Percentiles rank a stretch among this genome's conserved stretches.
These are phyloP conservation scores for Zea mays DNA, from an alignment of 176 grass and related monocot species.

Conservation along the genomic window DNA sequence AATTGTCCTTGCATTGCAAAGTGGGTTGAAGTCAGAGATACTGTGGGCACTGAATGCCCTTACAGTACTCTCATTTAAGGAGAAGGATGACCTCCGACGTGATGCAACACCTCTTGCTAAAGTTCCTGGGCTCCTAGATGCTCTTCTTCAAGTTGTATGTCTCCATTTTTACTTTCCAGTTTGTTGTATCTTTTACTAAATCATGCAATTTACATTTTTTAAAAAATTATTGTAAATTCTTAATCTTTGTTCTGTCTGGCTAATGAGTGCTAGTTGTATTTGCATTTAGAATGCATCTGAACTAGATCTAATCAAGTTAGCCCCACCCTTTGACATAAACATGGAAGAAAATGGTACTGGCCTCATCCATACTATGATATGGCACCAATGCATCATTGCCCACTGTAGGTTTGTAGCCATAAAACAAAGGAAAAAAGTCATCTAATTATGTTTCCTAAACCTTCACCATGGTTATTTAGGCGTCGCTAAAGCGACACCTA, in stretches of 20 bases:
- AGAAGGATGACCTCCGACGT: too few species aligned
- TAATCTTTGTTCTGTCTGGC: constrained; percentile 17
- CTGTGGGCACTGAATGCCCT: constrained; percentile 93
- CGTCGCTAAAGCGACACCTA: too few species aligned
- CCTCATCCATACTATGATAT: constrained; percentile 3
- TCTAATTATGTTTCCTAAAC: not conserved
- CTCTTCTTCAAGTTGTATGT: constrained; percentile 98
- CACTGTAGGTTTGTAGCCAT: not conserved
- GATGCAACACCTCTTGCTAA: constrained; percentile 86
- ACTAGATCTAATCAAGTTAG: constrained; percentile 8
- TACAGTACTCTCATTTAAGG: constrained; percentile 88
- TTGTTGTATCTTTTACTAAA: constrained; percentile 28
- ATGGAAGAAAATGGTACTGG: constrained; percentile 17
- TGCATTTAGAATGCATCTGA: constrained; percentile 1
- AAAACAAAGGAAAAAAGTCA: not conserved
- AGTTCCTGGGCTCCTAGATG: constrained; percentile 89
- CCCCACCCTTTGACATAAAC: not conserved
- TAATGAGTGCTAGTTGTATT: constrained; percentile 19
- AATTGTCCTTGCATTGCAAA: constrained; percentile 98
- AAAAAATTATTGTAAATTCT: not conserved
- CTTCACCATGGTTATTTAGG: too few species aligned
- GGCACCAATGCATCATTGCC: not conserved
- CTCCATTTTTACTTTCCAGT: constrained; percentile 10
- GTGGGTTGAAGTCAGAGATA: constrained; percentile 95
- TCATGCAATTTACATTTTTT: not conserved